Evolutionary conservation across 345 rosid genomes (phyloP), one percentile per base, ranked within the genome.

Genomic region (Salix udensis): DNA sequence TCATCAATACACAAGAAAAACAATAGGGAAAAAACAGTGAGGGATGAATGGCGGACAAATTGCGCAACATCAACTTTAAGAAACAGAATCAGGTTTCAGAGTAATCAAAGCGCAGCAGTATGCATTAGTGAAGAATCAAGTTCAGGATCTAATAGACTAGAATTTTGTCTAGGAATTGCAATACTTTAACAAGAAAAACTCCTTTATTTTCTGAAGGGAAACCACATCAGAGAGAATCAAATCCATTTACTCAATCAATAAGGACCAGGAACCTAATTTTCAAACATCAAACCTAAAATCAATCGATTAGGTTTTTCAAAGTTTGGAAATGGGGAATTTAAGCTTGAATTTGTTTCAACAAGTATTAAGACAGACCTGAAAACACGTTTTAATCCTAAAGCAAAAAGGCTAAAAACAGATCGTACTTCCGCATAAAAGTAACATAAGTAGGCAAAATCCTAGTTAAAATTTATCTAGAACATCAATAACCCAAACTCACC

Each of bases 101-200:
- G 8, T 42, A 36, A 46, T 28, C 15, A 62, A 5, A 14, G 28
- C 53, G 50, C 19, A 46, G 42, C 19, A 26, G 7, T 7, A 44
- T 24, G 42, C 28, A 30, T 37, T 10, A 62, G 8, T 39, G 52
- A 66, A 75, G 58, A 75, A 75, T 74, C 70, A 74, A 65, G n/a
- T 28, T 19, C 42, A 34, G 65, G 31, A 75, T 21, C 77, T 66
- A 75, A 19, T 24, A 14, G 12, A 73, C 15, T 40, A 12, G 23
- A 39, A 7, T 39, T 7, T 23, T 61, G 40, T 40, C 55, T 37
- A 61, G 76, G 23, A 26, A 73, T 62, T 73, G 60, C 53, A 60
- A 8, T 40, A 62, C 68, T 40, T 40, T 5, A 26, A 15, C 28
- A 24, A 71, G 23, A 31, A 21, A 31, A 48, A 37, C 15, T 4